A percentile compares a stretch with the other conserved stretches of the same genome.
These are phyloP conservation scores for Dinochytrium kinnereticum DNA, from an alignment of 371 early-diverging fungal genomes.

Conservation along the genomic window DNA sequence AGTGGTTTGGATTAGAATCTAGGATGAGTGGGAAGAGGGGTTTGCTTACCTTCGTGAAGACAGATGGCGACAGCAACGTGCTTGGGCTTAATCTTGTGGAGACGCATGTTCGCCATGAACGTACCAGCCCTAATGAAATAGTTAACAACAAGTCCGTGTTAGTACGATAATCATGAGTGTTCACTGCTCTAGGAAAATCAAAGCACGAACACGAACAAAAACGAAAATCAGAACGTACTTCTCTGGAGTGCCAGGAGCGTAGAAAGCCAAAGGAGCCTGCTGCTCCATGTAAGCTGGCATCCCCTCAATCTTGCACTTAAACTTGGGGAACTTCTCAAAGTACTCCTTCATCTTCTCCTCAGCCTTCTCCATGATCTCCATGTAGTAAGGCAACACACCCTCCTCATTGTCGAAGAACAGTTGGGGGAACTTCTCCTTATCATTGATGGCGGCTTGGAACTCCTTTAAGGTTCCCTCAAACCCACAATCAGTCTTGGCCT, in stretches of 20 bases:
- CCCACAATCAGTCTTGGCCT: constrained; percentile 7
- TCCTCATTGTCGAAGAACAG: constrained; percentile 26
- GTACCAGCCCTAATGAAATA: constrained; percentile 31
- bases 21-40: background rate
- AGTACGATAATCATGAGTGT: background rate
- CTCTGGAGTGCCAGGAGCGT: constrained; percentile 39
- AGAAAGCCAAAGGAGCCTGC: constrained; percentile 38
- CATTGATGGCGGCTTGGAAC: constrained; percentile 26
- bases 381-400: constrained; percentile 27
- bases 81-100: constrained; percentile 38
- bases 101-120: constrained; percentile 39
- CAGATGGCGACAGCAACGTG: constrained; percentile 41
- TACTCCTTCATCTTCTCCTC: constrained; percentile 39
- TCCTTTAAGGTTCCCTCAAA: constrained; percentile 16
- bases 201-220: background rate
- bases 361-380: constrained; percentile 43
- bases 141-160: too few species aligned
- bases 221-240: constrained; percentile 1
- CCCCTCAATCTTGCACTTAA: constrained; percentile 35
- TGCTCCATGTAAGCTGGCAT: constrained; percentile 38
- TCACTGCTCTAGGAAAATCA: background rate
- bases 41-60: constrained; percentile 44
- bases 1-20: background rate
- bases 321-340: constrained; percentile 43
- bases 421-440: constrained; percentile 23